Base-by-base conservation (phyloP, 495 filamentous ascomycete species). In the Penicillium macrosclerotiorum region DNA sequence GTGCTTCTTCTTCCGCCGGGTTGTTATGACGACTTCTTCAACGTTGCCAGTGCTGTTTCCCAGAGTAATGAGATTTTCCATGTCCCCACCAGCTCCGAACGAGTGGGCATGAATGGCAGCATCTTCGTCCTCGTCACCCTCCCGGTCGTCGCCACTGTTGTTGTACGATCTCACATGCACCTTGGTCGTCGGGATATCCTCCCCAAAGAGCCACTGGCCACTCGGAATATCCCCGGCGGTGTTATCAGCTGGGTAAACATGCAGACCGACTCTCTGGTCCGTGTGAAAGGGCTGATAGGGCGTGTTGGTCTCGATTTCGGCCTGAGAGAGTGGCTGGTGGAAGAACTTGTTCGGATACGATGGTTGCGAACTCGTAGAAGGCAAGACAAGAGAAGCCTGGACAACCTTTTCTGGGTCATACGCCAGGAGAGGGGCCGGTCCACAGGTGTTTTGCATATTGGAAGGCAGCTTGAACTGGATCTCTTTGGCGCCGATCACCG, bases 261-360 rank as follows among this genome's bases (percentile, higher is more conserved):
- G 83, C 11, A 95, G 64, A 22, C 73, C 78, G 25, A 95, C 86
- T 8, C 90, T 79, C 14, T 81, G 79, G 51, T 95, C 90, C 0
- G 88, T 91, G 59, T 95, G 89, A 68, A 95, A 95, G 0, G 91
- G 89, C 49, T 90, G 88, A 46, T 91, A 95, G 2, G 89, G 85
- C 6, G 88, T 84, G 49, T 89, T 93, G 1, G 90, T 93, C 61
- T 96, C 91, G 49, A 95, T 92, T 69, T 96, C 91, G 2, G 90
- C 87, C 52, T 90, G 85, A 4, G 89, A 89, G 38, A 95, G 65
- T 3, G 77, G 76, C 47, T 81, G 74, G 17, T 65, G 64, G 29
- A 71, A 64, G 13, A 59, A 24, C 38, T 68, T 72, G 7, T 49
- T 52, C 14, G 55, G 39, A 31, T 47, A 46, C 4, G 58, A 55